Conservation (phyloP, 2,329 filamentous ascomycete species). For the Diaporthe helianthi region DNA sequence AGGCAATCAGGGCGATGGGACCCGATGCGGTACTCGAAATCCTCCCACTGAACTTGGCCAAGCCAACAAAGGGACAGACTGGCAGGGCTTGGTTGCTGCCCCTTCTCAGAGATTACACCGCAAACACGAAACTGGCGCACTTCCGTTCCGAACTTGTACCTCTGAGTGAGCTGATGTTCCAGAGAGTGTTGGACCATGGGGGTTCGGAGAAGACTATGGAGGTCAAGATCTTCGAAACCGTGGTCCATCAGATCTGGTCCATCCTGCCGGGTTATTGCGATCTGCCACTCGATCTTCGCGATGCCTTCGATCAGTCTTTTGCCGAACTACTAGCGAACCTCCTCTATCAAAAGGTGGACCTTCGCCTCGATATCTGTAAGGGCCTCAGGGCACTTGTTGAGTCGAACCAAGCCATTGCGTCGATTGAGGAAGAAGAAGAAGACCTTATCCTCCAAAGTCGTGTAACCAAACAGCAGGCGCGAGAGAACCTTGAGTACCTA, state of each 20-base stretch:
- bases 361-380: constrained; percentile 87
- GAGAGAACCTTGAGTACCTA: constrained; percentile 83
- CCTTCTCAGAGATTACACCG: constrained; percentile 85
- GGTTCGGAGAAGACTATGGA: constrained; percentile 90
- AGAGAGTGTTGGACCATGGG: constrained; percentile 84
- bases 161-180: constrained; percentile 88
- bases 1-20: constrained; percentile 88
- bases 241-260: constrained; percentile 96
- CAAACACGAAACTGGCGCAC: constrained; percentile 85
- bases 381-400: constrained; percentile 87
- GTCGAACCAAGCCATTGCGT: constrained; percentile 83
- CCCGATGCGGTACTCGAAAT: constrained; percentile 83
- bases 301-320: constrained; percentile 85
- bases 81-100: constrained; percentile 96
- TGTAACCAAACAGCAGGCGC: constrained; percentile 75
- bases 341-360: constrained; percentile 87
- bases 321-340: constrained; percentile 91
- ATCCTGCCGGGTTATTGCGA: constrained; percentile 94
- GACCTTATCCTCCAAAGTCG: constrained; percentile 79
- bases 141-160: constrained; percentile 89
- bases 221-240: constrained; percentile 95
- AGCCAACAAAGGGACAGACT: constrained; percentile 76
- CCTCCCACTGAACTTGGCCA: constrained; percentile 84
- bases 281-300: constrained; percentile 78
- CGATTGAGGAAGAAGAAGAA: constrained; percentile 73